These are phyloP conservation scores for Fusarium guadeloupense DNA, from an alignment of 2,329 filamentous ascomycete species.

Conservation along the genomic window DNA sequence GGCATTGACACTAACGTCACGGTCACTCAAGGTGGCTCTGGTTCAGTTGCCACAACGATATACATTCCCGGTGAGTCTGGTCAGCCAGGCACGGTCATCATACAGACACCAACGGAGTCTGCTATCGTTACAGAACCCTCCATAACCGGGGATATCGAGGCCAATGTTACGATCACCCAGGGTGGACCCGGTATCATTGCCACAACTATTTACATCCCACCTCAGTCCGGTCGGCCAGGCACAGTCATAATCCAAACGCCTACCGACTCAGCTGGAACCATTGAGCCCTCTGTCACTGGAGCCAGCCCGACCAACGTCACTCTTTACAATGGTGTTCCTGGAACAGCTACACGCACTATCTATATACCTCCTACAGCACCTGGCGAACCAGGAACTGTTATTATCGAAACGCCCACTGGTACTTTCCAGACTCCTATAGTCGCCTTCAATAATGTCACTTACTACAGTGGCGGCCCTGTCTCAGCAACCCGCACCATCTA, in stretches of 20 bases:
- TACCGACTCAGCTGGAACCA: neutral
- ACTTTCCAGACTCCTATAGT: conserved; percentile 1
- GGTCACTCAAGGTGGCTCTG: too few species aligned
- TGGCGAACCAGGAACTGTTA: neutral
- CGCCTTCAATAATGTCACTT: conserved; percentile 2
- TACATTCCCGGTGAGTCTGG: neutral
- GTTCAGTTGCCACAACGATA: neutral
- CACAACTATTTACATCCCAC: neutral
- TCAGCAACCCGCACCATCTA: neutral
- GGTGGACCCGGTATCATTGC: neutral
- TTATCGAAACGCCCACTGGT: conserved; percentile 3
- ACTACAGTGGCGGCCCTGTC: conserved; percentile 2
- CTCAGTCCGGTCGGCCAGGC: too few species aligned
- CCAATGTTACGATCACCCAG: neutral
- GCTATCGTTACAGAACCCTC: neutral
- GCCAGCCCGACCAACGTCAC: neutral
- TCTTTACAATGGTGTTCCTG: neutral
- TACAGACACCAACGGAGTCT: neutral
- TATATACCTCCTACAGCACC: neutral
- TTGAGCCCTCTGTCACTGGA: neutral
- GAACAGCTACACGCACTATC: neutral
- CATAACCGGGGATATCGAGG: neutral
- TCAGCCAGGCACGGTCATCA: neutral
- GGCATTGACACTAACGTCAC: too few species aligned
- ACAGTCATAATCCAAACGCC: neutral